Conservation (phyloP, 2,329 filamentous ascomycete species). For the Colletotrichum phormii region DNA sequence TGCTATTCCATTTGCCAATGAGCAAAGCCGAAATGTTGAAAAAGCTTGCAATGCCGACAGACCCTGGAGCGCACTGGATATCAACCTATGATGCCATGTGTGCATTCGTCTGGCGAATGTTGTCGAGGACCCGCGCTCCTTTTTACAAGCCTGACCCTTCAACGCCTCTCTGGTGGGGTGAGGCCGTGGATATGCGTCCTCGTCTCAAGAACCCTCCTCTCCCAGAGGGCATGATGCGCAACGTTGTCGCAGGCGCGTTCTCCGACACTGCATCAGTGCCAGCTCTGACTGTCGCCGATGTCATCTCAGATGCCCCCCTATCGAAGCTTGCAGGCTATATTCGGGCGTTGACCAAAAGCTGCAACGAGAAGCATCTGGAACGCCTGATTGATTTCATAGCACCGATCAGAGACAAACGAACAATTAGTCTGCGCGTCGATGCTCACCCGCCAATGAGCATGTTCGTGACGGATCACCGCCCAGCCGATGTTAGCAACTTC, state of each 20-base stretch:
- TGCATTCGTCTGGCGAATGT: conserved; percentile 53
- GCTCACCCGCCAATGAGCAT: conserved; percentile 1
- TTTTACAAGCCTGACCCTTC: conserved; percentile 38
- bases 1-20: conserved; percentile 1
- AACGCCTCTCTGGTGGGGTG: not conserved
- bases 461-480: not conserved
- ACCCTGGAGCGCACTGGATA: conserved; percentile 50
- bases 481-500: not conserved
- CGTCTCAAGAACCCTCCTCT: not conserved
- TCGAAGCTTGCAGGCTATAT: not conserved
- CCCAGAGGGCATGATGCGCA: not conserved
- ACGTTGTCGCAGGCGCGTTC: not conserved
- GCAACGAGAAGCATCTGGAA: not conserved
- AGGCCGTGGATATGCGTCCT: not conserved
- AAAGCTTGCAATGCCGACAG: no score
- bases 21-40: not conserved
- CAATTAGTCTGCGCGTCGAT: not conserved
- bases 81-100: conserved; percentile 57
- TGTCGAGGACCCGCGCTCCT: conserved; percentile 48
- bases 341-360: not conserved
- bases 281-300: not conserved
- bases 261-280: not conserved
- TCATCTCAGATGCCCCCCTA: not conserved
- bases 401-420: not conserved
- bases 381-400: not conserved